Conservation (phyloP, 148 eudicot species). For the Limonium bicolor region DNA sequence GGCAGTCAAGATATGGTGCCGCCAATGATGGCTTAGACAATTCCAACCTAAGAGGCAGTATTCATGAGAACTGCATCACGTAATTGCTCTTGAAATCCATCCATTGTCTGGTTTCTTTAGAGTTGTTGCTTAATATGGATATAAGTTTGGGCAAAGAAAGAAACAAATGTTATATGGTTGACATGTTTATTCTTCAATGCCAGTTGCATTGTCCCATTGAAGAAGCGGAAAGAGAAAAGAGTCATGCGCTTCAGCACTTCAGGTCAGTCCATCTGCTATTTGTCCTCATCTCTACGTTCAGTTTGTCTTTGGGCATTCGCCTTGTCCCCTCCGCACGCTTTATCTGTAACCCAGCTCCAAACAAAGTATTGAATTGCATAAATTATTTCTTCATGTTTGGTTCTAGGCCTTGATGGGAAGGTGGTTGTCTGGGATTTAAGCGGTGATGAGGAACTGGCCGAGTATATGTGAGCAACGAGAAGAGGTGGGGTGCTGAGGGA, state of each 20-base stretch:
- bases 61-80: conserved; percentile 88
- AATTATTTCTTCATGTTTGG: no score
- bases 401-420: conserved; percentile 95
- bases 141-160: no score
- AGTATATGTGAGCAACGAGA: conserved; percentile 31
- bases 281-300: no score
- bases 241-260: conserved; percentile 74
- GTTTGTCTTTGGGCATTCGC: no score
- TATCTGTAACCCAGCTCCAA: no score
- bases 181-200: conserved; percentile 4
- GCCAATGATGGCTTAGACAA: conserved; percentile 30
- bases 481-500: no score
- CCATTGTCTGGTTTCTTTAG: neutral
- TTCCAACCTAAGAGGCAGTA: conserved; percentile 30
- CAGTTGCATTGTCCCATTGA: conserved; percentile 72
- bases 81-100: conserved; percentile 19
- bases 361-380: no score
- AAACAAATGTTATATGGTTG: no score
- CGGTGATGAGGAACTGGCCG: conserved; percentile 43
- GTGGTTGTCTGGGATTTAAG: conserved; percentile 79
- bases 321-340: no score
- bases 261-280: no score
- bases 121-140: no score
- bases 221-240: conserved; percentile 29
- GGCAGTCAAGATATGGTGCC: conserved; percentile 61